A percentile compares a stretch with the other conserved stretches of the same genome.
These are phyloP conservation scores for Leptomonas pyrrhocoris DNA, from an alignment of 208 protist species.

Conservation along the genomic window DNA sequence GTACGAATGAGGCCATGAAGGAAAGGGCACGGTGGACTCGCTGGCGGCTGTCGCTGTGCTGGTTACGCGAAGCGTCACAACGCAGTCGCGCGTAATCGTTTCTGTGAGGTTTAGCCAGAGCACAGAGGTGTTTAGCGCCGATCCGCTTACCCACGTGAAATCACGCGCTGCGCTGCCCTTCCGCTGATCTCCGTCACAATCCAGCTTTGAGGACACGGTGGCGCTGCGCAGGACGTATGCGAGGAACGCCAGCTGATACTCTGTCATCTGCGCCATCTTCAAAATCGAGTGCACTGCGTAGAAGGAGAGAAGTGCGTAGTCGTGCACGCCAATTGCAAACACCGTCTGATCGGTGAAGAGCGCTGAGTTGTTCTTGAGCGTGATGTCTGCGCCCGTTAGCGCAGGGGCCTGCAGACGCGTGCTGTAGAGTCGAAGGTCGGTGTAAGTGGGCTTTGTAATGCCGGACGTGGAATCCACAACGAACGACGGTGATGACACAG, in stretches of 20 bases:
- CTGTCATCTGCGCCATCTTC: constrained; percentile 22
- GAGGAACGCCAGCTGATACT: constrained; percentile 29
- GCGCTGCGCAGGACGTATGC: constrained; percentile 31
- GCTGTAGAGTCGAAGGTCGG: constrained; percentile 1
- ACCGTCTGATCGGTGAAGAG: constrained; percentile 29
- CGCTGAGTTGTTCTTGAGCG: constrained; percentile 16
- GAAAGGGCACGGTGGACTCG: constrained; percentile 5
- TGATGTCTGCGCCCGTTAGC: constrained; percentile 1
- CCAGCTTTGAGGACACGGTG: constrained; percentile 24
- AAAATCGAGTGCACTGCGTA: constrained; percentile 21
- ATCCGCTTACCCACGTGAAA: constrained; percentile 21
- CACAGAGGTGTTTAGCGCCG: constrained; percentile 17
- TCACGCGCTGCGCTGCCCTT: neutral
- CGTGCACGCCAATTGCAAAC: constrained; percentile 18
- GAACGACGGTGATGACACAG: neutral
- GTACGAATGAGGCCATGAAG: constrained; percentile 31
- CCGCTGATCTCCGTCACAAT: constrained; percentile 1
- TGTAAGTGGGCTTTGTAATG: constrained; percentile 23
- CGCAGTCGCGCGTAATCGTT: constrained; percentile 12
- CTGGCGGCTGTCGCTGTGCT: constrained; percentile 7
- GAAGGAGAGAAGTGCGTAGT: constrained; percentile 19
- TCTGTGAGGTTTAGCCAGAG: constrained; percentile 22
- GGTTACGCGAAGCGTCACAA: constrained; percentile 16
- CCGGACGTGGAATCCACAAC: neutral
- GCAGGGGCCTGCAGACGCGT: constrained; percentile 10